Percentiles rank a stretch among this genome's conserved stretches.
phyloP scores from a whole-genome alignment of 2,329 filamentous ascomycete genomes.

The Coniochaeta sp. region DNA sequence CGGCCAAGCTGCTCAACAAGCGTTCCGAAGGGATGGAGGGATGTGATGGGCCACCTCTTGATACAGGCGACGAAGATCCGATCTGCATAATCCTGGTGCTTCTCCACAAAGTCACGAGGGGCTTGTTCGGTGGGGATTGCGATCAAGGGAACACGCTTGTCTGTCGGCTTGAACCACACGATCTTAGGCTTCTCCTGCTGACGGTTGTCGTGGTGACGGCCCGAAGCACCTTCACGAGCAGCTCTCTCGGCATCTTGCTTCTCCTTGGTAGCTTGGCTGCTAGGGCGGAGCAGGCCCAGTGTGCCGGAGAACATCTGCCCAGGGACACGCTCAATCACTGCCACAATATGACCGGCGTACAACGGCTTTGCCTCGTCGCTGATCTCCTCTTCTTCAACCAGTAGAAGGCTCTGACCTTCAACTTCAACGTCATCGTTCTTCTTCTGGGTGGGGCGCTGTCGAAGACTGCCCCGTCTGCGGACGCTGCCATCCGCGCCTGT shows the following conservation, averaged over 20 bases:
- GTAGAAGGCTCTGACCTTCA: constrained; percentile 89
- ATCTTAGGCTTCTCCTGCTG: constrained; percentile 98
- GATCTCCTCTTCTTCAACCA: constrained; percentile 98
- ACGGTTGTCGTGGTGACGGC: constrained; percentile 69
- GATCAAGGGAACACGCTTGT: constrained; percentile 96
- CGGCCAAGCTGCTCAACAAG: constrained; percentile 93
- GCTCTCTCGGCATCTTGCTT: constrained; percentile 97
- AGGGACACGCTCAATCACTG: constrained; percentile 92
- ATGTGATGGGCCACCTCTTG: constrained; percentile 99
- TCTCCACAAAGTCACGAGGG: constrained; percentile 95
- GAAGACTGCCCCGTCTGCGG: constrained; percentile 85
- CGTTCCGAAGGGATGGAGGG: constrained; percentile 96
- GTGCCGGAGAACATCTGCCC: constrained; percentile 99
- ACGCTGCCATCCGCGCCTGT: constrained; percentile 72
- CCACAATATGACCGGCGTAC: constrained; percentile 94
- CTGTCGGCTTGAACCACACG: constrained; percentile 99
- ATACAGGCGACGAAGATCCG: constrained; percentile 98
- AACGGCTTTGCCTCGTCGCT: constrained; percentile 97
- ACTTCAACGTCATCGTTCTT: constrained; percentile 99
- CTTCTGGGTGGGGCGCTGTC: constrained; percentile 96
- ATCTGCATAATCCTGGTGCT: constrained; percentile 95
- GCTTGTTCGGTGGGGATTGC: constrained; percentile 98
- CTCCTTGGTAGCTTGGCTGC: constrained; percentile 97
- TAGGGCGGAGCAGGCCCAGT: constrained; percentile 85
- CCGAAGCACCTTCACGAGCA: constrained; percentile 72